phyloP scores from a whole-genome alignment of 805 yeast species.

The Ogataea glucozyma region DNA sequence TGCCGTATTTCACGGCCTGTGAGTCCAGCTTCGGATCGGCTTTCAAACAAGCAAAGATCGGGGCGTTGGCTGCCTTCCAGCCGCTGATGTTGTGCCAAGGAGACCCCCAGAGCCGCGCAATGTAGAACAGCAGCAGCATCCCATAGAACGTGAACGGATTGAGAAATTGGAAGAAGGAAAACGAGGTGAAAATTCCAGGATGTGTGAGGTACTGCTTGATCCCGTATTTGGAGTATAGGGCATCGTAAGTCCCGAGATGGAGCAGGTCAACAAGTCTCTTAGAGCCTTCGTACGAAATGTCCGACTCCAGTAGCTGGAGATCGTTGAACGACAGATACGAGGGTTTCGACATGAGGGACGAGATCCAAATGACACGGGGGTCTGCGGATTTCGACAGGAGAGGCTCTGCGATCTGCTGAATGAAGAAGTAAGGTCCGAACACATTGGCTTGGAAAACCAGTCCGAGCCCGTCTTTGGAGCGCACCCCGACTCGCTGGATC shows the following conservation, averaged over 20 bases:
- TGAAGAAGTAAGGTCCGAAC: slow-evolving; percentile 89
- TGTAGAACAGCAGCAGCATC: slow-evolving; percentile 79
- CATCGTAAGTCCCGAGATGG: slow-evolving; percentile 68
- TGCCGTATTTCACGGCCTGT: slow-evolving; percentile 65
- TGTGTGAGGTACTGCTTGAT: slow-evolving; percentile 78
- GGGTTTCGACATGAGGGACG: slow-evolving; percentile 79
- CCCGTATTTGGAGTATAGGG: slow-evolving; percentile 47
- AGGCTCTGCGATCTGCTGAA: slow-evolving; percentile 61
- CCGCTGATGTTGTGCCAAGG: slow-evolving; percentile 89
- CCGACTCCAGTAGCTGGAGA: slow-evolving; percentile 63
- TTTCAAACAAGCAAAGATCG: slow-evolving; percentile 61
- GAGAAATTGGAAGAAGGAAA: slow-evolving; percentile 73
- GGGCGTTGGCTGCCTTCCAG: slow-evolving; percentile 87
- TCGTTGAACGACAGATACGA: slow-evolving; percentile 73
- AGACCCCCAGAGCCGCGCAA: slow-evolving; percentile 81
- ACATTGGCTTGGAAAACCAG: slow-evolving; percentile 92
- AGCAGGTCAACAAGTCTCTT: slow-evolving; percentile 82
- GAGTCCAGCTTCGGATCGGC: slow-evolving; percentile 45
- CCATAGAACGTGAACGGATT: slow-evolving; percentile 81
- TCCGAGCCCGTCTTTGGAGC: slow-evolving; percentile 78
- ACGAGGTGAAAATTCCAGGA: slow-evolving; percentile 91
- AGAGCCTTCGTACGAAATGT: slow-evolving; percentile 86
- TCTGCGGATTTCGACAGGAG: slow-evolving; percentile 42
- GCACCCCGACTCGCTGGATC: slow-evolving; percentile 75
- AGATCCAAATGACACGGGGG: slow-evolving; percentile 80